phyloP scores from a whole-genome alignment of 1,284 basidiomycete genomes.

The Cystobasidiaceae sp. region DNA sequence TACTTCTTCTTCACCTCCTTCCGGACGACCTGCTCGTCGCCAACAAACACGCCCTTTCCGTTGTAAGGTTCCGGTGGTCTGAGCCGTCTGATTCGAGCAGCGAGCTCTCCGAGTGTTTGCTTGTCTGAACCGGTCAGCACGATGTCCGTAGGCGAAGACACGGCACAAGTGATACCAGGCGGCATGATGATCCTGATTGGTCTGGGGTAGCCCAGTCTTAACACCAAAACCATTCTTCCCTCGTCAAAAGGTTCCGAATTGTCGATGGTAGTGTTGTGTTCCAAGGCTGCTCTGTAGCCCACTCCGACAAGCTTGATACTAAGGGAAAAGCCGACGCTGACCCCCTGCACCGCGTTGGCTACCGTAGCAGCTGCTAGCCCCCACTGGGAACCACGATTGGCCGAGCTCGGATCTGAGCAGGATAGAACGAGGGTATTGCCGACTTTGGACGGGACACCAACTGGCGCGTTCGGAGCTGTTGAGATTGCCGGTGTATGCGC shows the following conservation, averaged over 20 bases:
- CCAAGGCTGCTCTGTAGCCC: slow-evolving; percentile 82
- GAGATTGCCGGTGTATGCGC: background rate
- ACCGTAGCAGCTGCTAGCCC: slow-evolving; percentile 85
- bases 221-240: slow-evolving; percentile 53
- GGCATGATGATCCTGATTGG: slow-evolving; percentile 72
- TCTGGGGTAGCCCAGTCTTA: slow-evolving; percentile 64
- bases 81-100: slow-evolving; percentile 74
- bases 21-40: slow-evolving; percentile 78
- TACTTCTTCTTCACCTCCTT: slow-evolving; percentile 96
- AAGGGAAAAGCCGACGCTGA: slow-evolving; percentile 77
- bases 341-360: slow-evolving; percentile 81
- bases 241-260: too few relatives aligned
- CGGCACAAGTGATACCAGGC: slow-evolving; percentile 62
- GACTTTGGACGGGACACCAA: background rate
- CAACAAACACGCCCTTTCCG: slow-evolving; percentile 92
- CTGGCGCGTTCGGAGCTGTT: too few relatives aligned
- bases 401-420: slow-evolving; percentile 65
- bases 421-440: slow-evolving; percentile 47
- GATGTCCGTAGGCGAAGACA: slow-evolving; percentile 53
- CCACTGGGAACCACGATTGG: slow-evolving; percentile 83
- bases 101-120: slow-evolving; percentile 72
- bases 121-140: slow-evolving; percentile 54
- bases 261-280: slow-evolving; percentile 47
- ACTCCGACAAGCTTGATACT: slow-evolving; percentile 88
- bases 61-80: slow-evolving; percentile 95